Conservation (phyloP, 331 rosid species). For the Malus hybrid region DNA sequence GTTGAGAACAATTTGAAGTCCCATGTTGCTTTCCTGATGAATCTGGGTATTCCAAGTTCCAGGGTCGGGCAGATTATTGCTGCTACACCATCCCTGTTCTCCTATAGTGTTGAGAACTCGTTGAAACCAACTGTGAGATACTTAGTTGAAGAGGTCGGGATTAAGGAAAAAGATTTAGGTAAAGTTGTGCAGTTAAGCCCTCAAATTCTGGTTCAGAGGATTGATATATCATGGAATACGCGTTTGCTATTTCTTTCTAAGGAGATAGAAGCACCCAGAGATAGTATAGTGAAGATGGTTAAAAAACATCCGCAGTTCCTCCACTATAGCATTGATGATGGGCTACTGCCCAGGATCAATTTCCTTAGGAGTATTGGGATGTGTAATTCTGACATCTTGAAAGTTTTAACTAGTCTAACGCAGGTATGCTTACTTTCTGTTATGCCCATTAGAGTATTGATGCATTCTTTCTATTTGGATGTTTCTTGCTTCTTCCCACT, state of each 20-base stretch:
- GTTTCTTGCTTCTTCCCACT: not conserved
- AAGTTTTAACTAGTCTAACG: slow-evolving; percentile 81
- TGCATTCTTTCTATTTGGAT: not conserved
- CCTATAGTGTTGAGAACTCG: slow-evolving; percentile 86
- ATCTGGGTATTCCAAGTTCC: slow-evolving; percentile 77
- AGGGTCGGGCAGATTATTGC: slow-evolving; percentile 78
- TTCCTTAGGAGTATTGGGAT: slow-evolving; percentile 93
- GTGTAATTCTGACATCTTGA: slow-evolving; percentile 74
- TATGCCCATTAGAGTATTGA: not conserved
- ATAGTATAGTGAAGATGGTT: slow-evolving; percentile 89
- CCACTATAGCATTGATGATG: slow-evolving; percentile 89
- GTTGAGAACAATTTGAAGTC: slow-evolving; percentile 86
- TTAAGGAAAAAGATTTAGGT: slow-evolving; percentile 76
- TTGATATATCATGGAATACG: slow-evolving; percentile 75
- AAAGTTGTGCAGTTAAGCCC: slow-evolving; percentile 97
- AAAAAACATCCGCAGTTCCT: slow-evolving; percentile 92
- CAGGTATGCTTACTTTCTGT: slow-evolving; percentile 48
- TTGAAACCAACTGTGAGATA: slow-evolving; percentile 82
- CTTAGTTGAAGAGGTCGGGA: slow-evolving; percentile 92
- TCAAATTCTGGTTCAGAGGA: slow-evolving; percentile 84
- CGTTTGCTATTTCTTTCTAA: slow-evolving; percentile 69
- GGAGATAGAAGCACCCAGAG: slow-evolving; percentile 90
- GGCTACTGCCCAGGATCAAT: slow-evolving; percentile 86
- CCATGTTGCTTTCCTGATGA: slow-evolving; percentile 70
- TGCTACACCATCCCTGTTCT: slow-evolving; percentile 75